These are phyloP conservation scores for Hemisphaericaspora xylofermentans DNA, from an alignment of 1,139 yeast species.

Conservation along the genomic window DNA sequence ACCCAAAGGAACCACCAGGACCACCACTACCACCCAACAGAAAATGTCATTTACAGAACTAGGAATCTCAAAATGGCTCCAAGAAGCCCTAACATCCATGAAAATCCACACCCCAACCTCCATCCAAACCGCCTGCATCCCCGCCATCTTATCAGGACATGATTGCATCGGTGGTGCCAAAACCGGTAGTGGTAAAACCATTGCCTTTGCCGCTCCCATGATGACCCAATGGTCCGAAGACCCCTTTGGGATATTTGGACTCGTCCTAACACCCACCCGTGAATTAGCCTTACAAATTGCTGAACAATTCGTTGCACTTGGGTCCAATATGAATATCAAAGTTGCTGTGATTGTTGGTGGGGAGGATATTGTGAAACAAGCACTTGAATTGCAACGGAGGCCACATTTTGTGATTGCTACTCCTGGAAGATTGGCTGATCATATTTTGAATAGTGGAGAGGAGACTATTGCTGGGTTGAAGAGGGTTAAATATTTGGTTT, in stretches of 20 bases:
- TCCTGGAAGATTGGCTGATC: conserved; percentile 96
- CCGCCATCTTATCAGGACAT: conserved; percentile 74
- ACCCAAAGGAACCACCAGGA: not conserved
- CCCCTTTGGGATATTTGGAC: conserved; percentile 89
- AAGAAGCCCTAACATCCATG: conserved; percentile 79
- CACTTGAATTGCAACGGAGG: conserved; percentile 71
- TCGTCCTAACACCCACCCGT: conserved; percentile 90
- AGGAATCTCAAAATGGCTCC: conserved; percentile 86
- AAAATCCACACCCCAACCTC: conserved; percentile 79
- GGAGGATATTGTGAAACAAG: conserved; percentile 85
- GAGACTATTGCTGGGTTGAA: conserved; percentile 80
- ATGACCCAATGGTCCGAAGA: conserved; percentile 91
- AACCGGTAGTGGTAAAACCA: conserved; percentile 97
- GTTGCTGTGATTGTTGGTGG: conserved; percentile 91
- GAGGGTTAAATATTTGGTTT: conserved; percentile 74
- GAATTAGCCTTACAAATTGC: conserved; percentile 96
- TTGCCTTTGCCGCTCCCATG: conserved; percentile 97
- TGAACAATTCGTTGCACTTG: conserved; percentile 92
- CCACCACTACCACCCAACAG: conserved; percentile 11
- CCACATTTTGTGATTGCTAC: conserved; percentile 98
- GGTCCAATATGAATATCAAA: conserved; percentile 82
- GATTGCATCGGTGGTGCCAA: conserved; percentile 98
- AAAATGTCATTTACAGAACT: conserved; percentile 59
- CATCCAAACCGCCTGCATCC: conserved; percentile 87
- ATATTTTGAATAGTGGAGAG: conserved; percentile 82